Percentiles rank a stretch among this genome's conserved stretches.
phyloP scores from a whole-genome alignment of 257 asterid species.

The Hygrophila difformis region DNA sequence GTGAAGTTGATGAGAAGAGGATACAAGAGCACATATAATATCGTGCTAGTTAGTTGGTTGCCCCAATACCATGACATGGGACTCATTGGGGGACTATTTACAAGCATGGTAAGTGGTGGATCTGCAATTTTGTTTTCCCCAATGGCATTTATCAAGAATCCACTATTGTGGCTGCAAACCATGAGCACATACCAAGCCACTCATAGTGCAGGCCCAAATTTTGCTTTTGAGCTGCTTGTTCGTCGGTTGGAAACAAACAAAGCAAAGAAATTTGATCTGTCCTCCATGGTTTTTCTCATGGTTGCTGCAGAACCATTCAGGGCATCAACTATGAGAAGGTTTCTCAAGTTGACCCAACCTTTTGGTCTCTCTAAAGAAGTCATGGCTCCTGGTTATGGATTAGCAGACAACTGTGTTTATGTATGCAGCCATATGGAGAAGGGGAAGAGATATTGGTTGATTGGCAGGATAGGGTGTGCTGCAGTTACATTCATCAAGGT shows the following conservation, averaged over 20 bases:
- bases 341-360: slow-evolving; percentile 38
- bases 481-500: slow-evolving; percentile 32
- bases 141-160: slow-evolving; percentile 42
- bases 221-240: slow-evolving; percentile 51
- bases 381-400: slow-evolving; percentile 69
- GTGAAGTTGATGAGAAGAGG: slow-evolving; percentile 52
- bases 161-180: slow-evolving; percentile 47
- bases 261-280: slow-evolving; percentile 29
- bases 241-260: slow-evolving; percentile 39
- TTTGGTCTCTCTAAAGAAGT: slow-evolving; percentile 49
- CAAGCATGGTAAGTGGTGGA: slow-evolving; percentile 59
- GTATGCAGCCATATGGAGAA: slow-evolving; percentile 60
- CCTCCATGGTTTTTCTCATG: slow-evolving; percentile 60
- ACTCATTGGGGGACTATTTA: slow-evolving; percentile 57
- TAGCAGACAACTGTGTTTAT: slow-evolving; percentile 68
- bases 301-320: slow-evolving; percentile 65
- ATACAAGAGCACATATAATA: slow-evolving; percentile 48
- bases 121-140: slow-evolving; percentile 62
- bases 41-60: slow-evolving; percentile 59
- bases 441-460: slow-evolving; percentile 38
- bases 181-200: slow-evolving; percentile 50
- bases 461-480: slow-evolving; percentile 62
- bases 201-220: slow-evolving; percentile 67
- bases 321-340: slow-evolving; percentile 36
- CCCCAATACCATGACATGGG: slow-evolving; percentile 86